These are phyloP conservation scores for Phellopilus nigrolimitatus DNA, from an alignment of 1,284 basidiomycete species.

Conservation along the genomic window DNA sequence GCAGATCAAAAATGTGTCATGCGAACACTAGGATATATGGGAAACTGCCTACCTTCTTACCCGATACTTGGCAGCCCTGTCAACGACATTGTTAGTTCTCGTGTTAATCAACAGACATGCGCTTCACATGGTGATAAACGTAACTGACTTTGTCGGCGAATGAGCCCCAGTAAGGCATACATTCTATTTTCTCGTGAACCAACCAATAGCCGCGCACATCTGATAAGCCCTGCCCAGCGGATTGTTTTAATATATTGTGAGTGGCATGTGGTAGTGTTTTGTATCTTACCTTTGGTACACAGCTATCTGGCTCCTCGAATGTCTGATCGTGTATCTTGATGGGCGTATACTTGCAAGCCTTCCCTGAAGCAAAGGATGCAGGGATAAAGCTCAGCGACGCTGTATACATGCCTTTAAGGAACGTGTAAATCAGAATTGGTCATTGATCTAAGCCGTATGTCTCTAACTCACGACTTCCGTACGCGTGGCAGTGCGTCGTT, in stretches of 20 bases:
- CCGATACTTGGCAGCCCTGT: slow-evolving; percentile 12
- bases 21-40: neutral
- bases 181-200: neutral
- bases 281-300: neutral
- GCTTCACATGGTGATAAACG: neutral
- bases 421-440: neutral
- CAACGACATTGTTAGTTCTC: neutral
- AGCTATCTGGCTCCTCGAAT: slow-evolving; percentile 4
- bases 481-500: neutral
- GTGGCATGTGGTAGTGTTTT: neutral
- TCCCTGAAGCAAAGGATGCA: neutral
- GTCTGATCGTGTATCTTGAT: slow-evolving; percentile 6
- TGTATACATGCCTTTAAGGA: slow-evolving; percentile 1
- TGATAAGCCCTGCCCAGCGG: neutral
- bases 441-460: neutral
- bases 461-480: slow-evolving; percentile 5
- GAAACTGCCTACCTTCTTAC: neutral
- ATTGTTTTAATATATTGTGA: neutral
- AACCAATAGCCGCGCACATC: slow-evolving; percentile 3
- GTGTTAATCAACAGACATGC: too few relatives aligned
- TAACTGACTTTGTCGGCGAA: neutral
- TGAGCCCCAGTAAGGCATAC: slow-evolving; percentile 12
- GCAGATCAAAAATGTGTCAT: neutral
- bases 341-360: slow-evolving; percentile 6
- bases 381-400: slow-evolving; percentile 5